Percentiles rank a stretch among this genome's conserved stretches.
These are phyloP conservation scores for Tuctoria greenei DNA, from an alignment of 176 grass and related monocot species.

Conservation along the genomic window DNA sequence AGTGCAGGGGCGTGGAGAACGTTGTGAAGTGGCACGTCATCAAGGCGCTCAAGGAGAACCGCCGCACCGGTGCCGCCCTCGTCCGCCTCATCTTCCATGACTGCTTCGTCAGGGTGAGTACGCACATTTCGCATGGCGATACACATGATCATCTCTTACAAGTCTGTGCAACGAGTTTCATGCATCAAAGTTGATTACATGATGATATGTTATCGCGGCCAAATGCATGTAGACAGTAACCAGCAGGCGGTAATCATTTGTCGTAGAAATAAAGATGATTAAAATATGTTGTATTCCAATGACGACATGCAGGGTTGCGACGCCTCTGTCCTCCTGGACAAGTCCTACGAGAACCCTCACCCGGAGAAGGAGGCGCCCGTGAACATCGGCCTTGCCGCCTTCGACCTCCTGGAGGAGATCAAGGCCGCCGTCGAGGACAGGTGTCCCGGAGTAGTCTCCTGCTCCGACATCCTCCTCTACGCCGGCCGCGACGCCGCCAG, in stretches of 20 bases:
- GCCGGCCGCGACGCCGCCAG: slow-evolving; percentile 52
- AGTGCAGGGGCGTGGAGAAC: slow-evolving; percentile 44
- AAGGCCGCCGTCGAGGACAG: slow-evolving; percentile 47
- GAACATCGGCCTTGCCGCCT: slow-evolving; percentile 51
- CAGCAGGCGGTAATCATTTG: too few relatives aligned
- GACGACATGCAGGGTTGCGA: slow-evolving; percentile 52
- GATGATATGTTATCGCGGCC: too few relatives aligned
- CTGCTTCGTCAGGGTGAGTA: slow-evolving; percentile 61
- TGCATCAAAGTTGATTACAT: too few relatives aligned
- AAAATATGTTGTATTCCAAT: not conserved
- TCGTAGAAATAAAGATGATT: not conserved
- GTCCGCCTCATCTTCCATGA: slow-evolving; percentile 72
- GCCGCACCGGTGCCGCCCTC: slow-evolving; percentile 47
- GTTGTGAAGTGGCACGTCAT: slow-evolving; percentile 36
- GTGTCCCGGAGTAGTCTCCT: slow-evolving; percentile 61
- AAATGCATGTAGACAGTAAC: not conserved
- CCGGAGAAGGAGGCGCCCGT: slow-evolving; percentile 53
- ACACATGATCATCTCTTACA: not conserved
- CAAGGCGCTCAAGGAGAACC: slow-evolving; percentile 42
- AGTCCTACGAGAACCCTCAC: slow-evolving; percentile 26
- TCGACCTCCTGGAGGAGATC: slow-evolving; percentile 59
- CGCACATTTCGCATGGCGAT: not conserved
- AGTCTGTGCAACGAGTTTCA: too few relatives aligned
- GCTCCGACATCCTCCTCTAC: slow-evolving; percentile 61
- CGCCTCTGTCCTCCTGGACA: slow-evolving; percentile 53